Evolutionary conservation across 495 filamentous ascomycete species (phyloP), one percentile per base, ranked within the genome.

Genomic region (Neurospora sp.): DNA sequence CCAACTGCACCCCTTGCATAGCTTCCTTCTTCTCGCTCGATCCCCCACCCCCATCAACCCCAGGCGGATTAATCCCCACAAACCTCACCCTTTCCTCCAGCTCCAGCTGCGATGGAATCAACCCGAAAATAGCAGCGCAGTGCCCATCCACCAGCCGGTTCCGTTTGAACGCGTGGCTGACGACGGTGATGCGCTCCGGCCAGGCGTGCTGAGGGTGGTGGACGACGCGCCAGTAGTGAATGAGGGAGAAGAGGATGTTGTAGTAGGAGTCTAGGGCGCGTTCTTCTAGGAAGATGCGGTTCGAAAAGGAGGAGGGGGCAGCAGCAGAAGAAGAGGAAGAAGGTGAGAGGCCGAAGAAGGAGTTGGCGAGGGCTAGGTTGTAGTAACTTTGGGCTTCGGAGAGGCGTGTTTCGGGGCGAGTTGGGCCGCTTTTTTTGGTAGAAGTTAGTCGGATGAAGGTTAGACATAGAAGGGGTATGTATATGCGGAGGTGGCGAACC

Each of bases 211-310:
- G 53, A 53, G 46, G 46, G 1, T 61, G 48, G 2, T 31, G 11
- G 5, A 31, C 14, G 65, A 73, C 76, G 31, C 82, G 76, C 76
- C 84, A 86, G 78, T 93, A 94, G 27, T 80, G 79, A 7, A 89
- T 73, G 10, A 94, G 75, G 4, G 91, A 91, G 75, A 94, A 92
- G 22, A 94, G 78, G 14, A 94, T 81, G 74, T 96, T 96, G 72
- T 91, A 88, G 76, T 92, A 93, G 5, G 91, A 94, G 75, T 96
- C 93, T n/a, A 91, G 86, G 1, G 93, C 92, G 69, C 86, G 83
- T 12, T 86, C 82, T 76, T 96, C 93, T 6, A 88, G 77, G 8
- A 85, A 77, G 48, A 90, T 81, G 46, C 82, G 74, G 22, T 82
- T 27, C 8, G 37, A 27, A 2, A 61, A 61, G 6, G 53, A 22